Evolutionary conservation across 1,284 basidiomycete genomes (phyloP), one percentile per base, ranked within the genome.

Genomic region (Porogramme epimiltina): DNA sequence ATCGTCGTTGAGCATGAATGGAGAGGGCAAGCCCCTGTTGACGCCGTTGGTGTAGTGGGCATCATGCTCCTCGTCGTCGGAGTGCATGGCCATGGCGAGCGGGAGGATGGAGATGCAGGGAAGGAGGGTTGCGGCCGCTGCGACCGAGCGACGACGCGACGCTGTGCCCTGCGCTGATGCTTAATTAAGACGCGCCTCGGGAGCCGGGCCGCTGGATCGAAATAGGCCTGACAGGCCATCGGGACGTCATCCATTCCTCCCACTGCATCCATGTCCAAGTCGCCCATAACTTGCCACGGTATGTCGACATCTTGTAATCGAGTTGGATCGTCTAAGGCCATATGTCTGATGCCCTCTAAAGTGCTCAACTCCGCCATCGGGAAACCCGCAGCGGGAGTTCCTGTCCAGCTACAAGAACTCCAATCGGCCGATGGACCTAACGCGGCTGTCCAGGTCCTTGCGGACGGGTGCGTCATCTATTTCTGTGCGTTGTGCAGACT

Each of bases 251-350:
- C 26, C n/a, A 24, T 37, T 20, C 13, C 47, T 18, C 15, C 33
- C 19, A 15, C 36, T n/a, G n/a, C n/a, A 37, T 48, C 43, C 45
- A 86, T 82, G 81, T 71, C 74, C 4, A 85, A 81, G 62, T 91
- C 91, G 2, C 90, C 91, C 1, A 90, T 96, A 55, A 96, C 94
- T 33, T 95, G 94, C 68, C 93, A 96, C 62, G 85, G 91, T 91
- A 57, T 50, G 77, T 48, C 16, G 46, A 19, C n/a, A 31, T 15
- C 16, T 31, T 39, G n/a, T 36, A 11, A 10, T 11, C 16, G n/a
- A n/a, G n/a, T n/a, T n/a, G n/a, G n/a, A n/a, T n/a, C n/a, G n/a
- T n/a, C n/a, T n/a, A n/a, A n/a, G n/a, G n/a, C n/a, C n/a, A n/a
- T n/a, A n/a, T n/a, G n/a, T n/a, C n/a, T n/a, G n/a, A n/a, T 38